Conservation (phyloP, 257 asterid genomes). For the Solanum piurae region DNA sequence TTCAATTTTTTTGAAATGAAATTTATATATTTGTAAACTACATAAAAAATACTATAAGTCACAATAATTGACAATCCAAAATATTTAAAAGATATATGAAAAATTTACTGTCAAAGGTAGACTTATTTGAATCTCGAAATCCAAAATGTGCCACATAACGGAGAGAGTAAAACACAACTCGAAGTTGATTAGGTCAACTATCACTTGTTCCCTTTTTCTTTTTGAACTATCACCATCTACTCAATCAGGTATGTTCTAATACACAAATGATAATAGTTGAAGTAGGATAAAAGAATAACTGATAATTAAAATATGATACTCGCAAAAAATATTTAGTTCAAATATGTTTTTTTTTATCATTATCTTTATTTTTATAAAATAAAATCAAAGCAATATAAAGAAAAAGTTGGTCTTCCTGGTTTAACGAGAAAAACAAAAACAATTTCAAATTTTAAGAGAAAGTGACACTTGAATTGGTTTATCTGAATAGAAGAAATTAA, state of each 20-base stretch:
- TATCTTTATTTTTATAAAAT: background rate
- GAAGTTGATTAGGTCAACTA: background rate
- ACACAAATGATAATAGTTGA: fast-evolving
- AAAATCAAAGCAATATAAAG: slow-evolving; percentile 29
- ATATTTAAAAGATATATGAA: no score
- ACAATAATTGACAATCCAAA: no score
- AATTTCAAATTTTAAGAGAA: slow-evolving; percentile 17
- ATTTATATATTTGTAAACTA: no score
- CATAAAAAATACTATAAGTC: no score
- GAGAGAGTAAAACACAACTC: fast-evolving
- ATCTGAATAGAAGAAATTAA: slow-evolving; percentile 2
- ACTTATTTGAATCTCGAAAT: no score
- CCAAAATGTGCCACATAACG: no score
- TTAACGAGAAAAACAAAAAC: slow-evolving; percentile 4
- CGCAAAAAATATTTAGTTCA: no score
- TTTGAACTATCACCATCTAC: background rate
- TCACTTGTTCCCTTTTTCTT: background rate
- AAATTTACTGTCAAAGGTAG: no score
- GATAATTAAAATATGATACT: background rate
- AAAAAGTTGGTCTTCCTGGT: slow-evolving; percentile 45
- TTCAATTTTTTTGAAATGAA: no score
- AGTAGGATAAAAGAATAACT: fast-evolving
- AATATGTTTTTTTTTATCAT: background rate
- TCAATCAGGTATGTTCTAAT: fast-evolving
- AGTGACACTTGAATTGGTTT: slow-evolving; percentile 26